Evolutionary conservation across 1,284 basidiomycete genomes (phyloP).

Genomic region (Austroboletus rostrupii): DNA sequence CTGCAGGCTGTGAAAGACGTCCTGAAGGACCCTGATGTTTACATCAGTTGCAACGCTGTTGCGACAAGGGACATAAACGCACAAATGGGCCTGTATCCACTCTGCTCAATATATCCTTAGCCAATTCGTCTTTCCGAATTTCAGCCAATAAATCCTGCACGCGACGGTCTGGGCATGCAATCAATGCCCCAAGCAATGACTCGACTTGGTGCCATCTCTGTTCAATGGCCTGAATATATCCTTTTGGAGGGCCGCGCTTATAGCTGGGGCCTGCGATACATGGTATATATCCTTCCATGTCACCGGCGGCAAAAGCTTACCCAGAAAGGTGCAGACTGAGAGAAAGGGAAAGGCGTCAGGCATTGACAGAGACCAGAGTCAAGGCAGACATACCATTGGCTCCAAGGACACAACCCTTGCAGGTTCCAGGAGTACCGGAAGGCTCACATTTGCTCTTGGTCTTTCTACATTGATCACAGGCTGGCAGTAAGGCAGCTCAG

Average conservation of each 20-base stretch:
- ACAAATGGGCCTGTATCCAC: constrained; percentile 78
- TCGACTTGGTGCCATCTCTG: constrained; percentile 87
- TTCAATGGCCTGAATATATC: constrained; percentile 88
- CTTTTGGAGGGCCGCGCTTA: constrained; percentile 84
- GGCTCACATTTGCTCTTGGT: constrained; percentile 84
- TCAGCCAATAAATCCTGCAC: constrained; percentile 68
- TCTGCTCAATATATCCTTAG: constrained; percentile 64
- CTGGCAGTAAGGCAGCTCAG: constrained; percentile 34
- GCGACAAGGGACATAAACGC: constrained; percentile 6
- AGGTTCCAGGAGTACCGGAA: constrained; percentile 45
- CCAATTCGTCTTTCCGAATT: constrained; percentile 65
- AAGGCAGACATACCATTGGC: constrained; percentile 50
- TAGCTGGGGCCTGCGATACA: constrained; percentile 63
- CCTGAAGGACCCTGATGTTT: constrained; percentile 58
- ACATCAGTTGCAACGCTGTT: constrained; percentile 8
- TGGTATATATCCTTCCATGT: not conserved
- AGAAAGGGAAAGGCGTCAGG: constrained; percentile 12
- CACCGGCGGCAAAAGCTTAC: constrained; percentile 33
- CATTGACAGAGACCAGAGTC: not conserved
- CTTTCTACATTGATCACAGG: constrained; percentile 81
- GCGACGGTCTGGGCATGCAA: constrained; percentile 68
- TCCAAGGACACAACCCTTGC: constrained; percentile 64
- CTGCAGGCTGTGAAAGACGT: constrained; percentile 45
- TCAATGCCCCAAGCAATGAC: constrained; percentile 72
- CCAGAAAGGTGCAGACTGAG: constrained; percentile 74